Base-by-base conservation (phyloP, 2,329 filamentous ascomycete species). In the Dryadomyces quercivorus region DNA sequence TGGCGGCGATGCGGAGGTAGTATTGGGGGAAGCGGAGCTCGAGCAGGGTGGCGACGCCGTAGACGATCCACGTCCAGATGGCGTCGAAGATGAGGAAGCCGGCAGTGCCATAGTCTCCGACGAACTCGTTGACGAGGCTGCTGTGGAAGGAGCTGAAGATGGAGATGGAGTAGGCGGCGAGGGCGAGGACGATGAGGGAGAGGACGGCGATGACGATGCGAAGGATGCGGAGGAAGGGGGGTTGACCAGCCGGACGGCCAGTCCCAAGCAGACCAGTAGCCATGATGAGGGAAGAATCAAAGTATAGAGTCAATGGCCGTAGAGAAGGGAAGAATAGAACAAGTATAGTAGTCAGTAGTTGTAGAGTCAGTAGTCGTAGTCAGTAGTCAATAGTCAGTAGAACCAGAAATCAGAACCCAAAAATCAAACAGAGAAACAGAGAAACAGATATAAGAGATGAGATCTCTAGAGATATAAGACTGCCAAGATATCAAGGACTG, bases 31-130 rank as follows among this genome's bases (percentile, higher is more conserved):
- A 64, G 50, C 61, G 67, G 52, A 65, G 61, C 61, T 73, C 69
- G 47, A 71, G 49, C 15, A 61, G 65, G n/a, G 67, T 59, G 53
- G 67, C 63, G 51, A 59, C 59, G 51, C 71, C 72, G 45, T 72
- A 67, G 57, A 73, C 58, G 56, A 74, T 59, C 63, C 66, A 69
- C 36, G 70, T 72, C 57, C 67, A 65, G 61, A 73, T 66, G 51
- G 64, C 31, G 40, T 73, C 68, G 55, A 76, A 76, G 57, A 75
- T 69, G 46, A 75, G 63, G 57, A 76, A 73, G 40, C 68, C 70
- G 2, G 67, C 65, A 5, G 69, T 66, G 4, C 69, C 69, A 4
- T 63, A 60, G 55, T 56, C 54, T 54, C 62, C 62, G 18, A 38
- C 54, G 54, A 31, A 5, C 4, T 40, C 12, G 36, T 40, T 8